These are phyloP conservation scores for Penicillium waksmanii DNA, from an alignment of 495 filamentous ascomycete species.

Conservation along the genomic window DNA sequence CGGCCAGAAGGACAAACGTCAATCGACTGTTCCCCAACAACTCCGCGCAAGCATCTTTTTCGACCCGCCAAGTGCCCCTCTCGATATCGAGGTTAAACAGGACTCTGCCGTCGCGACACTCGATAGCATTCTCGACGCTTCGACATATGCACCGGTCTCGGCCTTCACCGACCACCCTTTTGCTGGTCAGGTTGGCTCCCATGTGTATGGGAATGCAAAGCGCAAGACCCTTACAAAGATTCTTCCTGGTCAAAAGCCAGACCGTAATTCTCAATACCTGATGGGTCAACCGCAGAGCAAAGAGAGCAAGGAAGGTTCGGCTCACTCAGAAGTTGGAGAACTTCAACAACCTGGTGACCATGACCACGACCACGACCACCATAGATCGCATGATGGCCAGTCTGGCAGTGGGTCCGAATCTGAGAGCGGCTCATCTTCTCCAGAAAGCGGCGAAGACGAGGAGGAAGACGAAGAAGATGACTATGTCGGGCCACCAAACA, in stretches of 20 bases:
- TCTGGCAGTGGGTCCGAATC: conserved; percentile 23
- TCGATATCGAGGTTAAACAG: conserved; percentile 71
- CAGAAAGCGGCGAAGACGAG: conserved; percentile 35
- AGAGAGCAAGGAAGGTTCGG: conserved; percentile 13
- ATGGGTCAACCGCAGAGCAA: conserved; percentile 27
- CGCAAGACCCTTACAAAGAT: conserved; percentile 32
- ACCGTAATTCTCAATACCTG: conserved; percentile 25
- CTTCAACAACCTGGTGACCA: conserved; percentile 24
- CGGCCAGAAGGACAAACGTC: conserved; percentile 32
- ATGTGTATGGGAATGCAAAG: conserved; percentile 61
- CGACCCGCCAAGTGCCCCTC: conserved; percentile 64
- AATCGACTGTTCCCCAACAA: conserved; percentile 73
- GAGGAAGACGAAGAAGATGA: conserved; percentile 49
- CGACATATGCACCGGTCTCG: conserved; percentile 84
- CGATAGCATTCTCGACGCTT: conserved; percentile 94
- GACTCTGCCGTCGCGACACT: conserved; percentile 86
- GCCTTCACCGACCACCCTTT: conserved; percentile 95
- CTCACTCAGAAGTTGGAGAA: conserved; percentile 2
- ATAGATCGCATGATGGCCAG: conserved; percentile 18
- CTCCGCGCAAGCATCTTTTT: conserved; percentile 91
- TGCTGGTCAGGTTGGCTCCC: conserved; percentile 68
- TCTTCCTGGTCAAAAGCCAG: conserved; percentile 23
- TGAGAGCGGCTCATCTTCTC: conserved; percentile 29
- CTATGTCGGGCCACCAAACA: conserved; percentile 77
- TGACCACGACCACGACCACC: not conserved